phyloP scores from a whole-genome alignment of 768 basidiomycete species.

The Phylloporus sp. region DNA sequence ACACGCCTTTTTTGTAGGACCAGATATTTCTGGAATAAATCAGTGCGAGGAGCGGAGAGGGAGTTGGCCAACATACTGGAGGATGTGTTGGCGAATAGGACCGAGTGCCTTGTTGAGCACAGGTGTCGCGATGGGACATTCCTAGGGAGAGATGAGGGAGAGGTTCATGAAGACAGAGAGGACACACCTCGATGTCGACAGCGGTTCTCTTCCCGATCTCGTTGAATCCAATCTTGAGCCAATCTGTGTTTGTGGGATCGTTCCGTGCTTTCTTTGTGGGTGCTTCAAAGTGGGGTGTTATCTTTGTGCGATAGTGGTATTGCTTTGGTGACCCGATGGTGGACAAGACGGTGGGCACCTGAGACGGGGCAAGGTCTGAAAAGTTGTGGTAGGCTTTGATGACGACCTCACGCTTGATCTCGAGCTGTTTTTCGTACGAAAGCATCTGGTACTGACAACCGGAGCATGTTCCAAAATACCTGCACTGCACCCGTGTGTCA shows the following conservation, averaged over 20 bases:
- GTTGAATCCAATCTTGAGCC: conserved; percentile 90
- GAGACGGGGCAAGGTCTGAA: conserved; percentile 56
- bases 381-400: conserved; percentile 80
- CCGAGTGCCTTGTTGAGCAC: conserved; percentile 68
- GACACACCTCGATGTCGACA: conserved; percentile 84
- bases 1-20: conserved; percentile 83
- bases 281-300: conserved; percentile 93
- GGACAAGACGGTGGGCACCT: conserved; percentile 61
- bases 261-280: conserved; percentile 47
- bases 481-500: conserved; percentile 62
- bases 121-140: conserved; percentile 87
- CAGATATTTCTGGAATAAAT: conserved; percentile 60
- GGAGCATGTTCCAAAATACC: conserved; percentile 85
- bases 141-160: conserved; percentile 39
- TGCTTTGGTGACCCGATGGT: conserved; percentile 88
- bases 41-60: background rate
- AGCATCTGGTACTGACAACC: conserved; percentile 98
- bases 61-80: conserved; percentile 45
- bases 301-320: conserved; percentile 93
- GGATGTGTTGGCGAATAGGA: conserved; percentile 60
- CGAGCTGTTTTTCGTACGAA: conserved; percentile 81
- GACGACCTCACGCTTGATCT: conserved; percentile 82
- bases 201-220: conserved; percentile 65
- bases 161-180: background rate
- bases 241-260: conserved; percentile 43